Conservation (phyloP, 805 yeast genomes). For the Ogataea pilisensis region DNA sequence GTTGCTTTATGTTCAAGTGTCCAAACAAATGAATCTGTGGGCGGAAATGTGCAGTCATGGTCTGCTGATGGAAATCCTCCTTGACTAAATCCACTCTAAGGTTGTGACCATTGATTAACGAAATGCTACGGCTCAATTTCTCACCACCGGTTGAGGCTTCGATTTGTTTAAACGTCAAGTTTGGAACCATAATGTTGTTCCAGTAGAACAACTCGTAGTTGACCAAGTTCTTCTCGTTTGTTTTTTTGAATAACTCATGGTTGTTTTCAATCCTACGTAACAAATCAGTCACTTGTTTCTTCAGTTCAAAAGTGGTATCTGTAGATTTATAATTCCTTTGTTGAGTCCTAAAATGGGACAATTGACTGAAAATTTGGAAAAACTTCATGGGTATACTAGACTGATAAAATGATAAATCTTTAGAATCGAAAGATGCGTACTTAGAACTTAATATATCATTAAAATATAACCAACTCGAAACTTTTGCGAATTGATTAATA, state of each 20-base stretch:
- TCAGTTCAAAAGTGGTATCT: constrained; percentile 37
- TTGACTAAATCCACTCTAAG: constrained; percentile 14
- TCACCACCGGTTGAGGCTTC: constrained; percentile 9
- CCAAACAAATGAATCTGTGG: constrained; percentile 14
- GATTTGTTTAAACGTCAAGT: constrained; percentile 10
- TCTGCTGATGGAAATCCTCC: constrained; percentile 5
- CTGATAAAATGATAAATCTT: constrained; percentile 38
- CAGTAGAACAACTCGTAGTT: constrained; percentile 16
- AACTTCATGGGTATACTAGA: constrained; percentile 57
- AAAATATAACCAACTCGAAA: constrained; percentile 76
- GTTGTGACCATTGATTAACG: constrained; percentile 9
- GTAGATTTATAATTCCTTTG: constrained; percentile 26
- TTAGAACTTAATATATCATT: constrained; percentile 55
- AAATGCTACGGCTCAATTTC: constrained; percentile 12
- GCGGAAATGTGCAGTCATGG: constrained; percentile 5
- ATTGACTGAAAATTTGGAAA: constrained; percentile 61
- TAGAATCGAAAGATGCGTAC: constrained; percentile 42
- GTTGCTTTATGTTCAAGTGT: constrained; percentile 4
- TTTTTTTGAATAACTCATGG: constrained; percentile 22
- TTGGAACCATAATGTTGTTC: constrained; percentile 16
- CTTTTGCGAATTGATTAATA: constrained; percentile 50
- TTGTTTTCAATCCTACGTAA: constrained; percentile 30
- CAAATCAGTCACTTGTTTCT: constrained; percentile 31
- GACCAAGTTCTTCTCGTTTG: constrained; percentile 28
- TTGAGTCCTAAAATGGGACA: constrained; percentile 32